phyloP scores from a whole-genome alignment of 73 alveolate genomes.

The Tetrahymena borealis region DNA sequence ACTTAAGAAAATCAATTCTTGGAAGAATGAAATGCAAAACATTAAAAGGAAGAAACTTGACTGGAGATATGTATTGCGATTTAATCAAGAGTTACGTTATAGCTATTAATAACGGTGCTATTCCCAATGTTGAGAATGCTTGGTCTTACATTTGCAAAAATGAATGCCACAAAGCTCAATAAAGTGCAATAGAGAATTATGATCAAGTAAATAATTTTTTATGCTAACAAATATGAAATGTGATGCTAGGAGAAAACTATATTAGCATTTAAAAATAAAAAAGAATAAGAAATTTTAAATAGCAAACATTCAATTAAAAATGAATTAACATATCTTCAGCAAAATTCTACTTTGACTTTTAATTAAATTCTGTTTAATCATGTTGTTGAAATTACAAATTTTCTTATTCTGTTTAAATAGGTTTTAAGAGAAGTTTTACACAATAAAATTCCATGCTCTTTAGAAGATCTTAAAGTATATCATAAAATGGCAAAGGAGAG shows the following conservation, averaged over 20 bases:
- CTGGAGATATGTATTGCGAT: constrained; percentile 76
- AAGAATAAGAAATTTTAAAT: background rate
- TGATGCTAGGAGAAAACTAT: too few species aligned
- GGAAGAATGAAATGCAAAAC: constrained; percentile 79
- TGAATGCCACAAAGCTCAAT: constrained; percentile 53
- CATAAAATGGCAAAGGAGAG: constrained; percentile 57
- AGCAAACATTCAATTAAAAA: too few species aligned
- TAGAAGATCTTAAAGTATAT: background rate
- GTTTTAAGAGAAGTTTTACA: background rate
- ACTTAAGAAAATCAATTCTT: constrained; percentile 76
- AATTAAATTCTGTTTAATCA: background rate
- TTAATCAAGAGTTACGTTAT: constrained; percentile 56
- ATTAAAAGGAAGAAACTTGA: constrained; percentile 74
- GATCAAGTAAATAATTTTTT: constrained; percentile 29
- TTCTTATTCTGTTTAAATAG: background rate
- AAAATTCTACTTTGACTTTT: background rate
- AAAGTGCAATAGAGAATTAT: constrained; percentile 50
- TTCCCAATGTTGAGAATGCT: constrained; percentile 70
- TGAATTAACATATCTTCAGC: too few species aligned
- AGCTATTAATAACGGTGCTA: constrained; percentile 79
- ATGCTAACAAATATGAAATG: too few species aligned
- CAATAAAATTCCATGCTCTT: background rate
- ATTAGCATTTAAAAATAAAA: background rate
- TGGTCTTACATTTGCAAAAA: constrained; percentile 73
- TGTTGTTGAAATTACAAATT: background rate